Evolutionary conservation across 306 rosid species (phyloP).

Genomic region (Pyrus betulifolia): DNA sequence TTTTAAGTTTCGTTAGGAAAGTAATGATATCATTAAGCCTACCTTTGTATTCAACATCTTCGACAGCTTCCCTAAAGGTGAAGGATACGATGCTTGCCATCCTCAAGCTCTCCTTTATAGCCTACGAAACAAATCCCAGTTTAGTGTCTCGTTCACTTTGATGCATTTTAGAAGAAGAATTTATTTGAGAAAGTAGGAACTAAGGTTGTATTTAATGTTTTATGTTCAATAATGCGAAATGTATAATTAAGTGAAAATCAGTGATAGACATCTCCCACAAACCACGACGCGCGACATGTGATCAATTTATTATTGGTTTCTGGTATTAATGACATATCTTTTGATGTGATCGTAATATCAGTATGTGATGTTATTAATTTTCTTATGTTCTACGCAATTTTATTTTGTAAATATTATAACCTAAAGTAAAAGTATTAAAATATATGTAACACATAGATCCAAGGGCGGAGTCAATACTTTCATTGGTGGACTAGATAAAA

Average conservation of each 20-base stretch:
- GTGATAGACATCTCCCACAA: not conserved
- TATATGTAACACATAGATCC: too few species aligned
- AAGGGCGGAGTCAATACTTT: too few species aligned
- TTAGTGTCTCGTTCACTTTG: not conserved
- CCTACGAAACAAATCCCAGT: not conserved
- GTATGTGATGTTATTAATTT: too few species aligned
- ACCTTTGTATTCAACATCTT: slow-evolving; percentile 17
- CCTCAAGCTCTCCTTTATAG: slow-evolving; percentile 19
- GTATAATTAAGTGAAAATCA: not conserved
- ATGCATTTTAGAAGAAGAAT: not conserved
- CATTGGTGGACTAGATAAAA: too few species aligned
- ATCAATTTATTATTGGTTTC: not conserved
- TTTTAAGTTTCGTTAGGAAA: not conserved
- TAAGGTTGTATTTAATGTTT: not conserved
- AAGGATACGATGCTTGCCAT: slow-evolving; percentile 24
- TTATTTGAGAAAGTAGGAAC: not conserved
- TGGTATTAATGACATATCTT: not conserved
- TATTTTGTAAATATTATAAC: too few species aligned
- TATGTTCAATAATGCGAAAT: not conserved
- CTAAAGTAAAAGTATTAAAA: too few species aligned
- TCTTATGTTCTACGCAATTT: not conserved
- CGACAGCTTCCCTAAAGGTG: slow-evolving; percentile 17
- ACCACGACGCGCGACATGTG: too few species aligned
- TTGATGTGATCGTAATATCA: too few species aligned
- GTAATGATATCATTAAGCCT: not conserved